A percentile compares a stretch with the other conserved stretches of the same genome.
These are phyloP conservation scores for Xylaria sp. DNA, from an alignment of 2,329 filamentous ascomycete species.

Conservation along the genomic window DNA sequence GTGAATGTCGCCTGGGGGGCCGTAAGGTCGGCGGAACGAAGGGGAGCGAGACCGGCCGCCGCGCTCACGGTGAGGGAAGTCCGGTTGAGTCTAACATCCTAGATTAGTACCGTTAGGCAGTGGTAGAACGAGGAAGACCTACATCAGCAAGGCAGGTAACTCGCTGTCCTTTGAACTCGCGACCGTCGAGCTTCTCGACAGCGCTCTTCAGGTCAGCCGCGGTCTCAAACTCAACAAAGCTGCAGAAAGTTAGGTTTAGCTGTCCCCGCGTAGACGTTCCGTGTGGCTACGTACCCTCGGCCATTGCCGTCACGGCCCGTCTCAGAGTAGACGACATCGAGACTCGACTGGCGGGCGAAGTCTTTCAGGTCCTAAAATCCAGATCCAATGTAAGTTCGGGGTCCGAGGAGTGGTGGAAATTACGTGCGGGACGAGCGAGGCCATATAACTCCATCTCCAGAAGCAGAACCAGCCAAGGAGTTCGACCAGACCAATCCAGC, in stretches of 20 bases:
- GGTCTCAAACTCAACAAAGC: conserved; percentile 98
- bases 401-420: conserved; percentile 51
- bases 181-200: conserved; percentile 90
- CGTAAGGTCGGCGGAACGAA: conserved; percentile 65
- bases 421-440: conserved; percentile 33
- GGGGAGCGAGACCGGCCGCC: conserved; percentile 80
- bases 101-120: conserved; percentile 27
- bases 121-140: conserved; percentile 41
- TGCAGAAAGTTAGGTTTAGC: conserved; percentile 41
- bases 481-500: conserved; percentile 38
- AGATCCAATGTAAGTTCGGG: conserved; percentile 78
- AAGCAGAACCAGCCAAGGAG: conserved; percentile 40
- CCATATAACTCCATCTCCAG: conserved; percentile 33
- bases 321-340: conserved; percentile 98
- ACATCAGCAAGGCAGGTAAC: conserved; percentile 91
- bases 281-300: conserved; percentile 70
- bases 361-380: conserved; percentile 97
- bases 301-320: conserved; percentile 89
- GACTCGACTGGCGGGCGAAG: conserved; percentile 93
- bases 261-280: conserved; percentile 9
- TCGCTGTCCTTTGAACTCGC: conserved; percentile 87
- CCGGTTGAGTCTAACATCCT: conserved; percentile 70
- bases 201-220: conserved; percentile 85
- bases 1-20: conserved; percentile 73
- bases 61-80: conserved; percentile 68